Evolutionary conservation across 1,139 yeast species (phyloP).

Genomic region (Saccharomycopsis hybrid): DNA sequence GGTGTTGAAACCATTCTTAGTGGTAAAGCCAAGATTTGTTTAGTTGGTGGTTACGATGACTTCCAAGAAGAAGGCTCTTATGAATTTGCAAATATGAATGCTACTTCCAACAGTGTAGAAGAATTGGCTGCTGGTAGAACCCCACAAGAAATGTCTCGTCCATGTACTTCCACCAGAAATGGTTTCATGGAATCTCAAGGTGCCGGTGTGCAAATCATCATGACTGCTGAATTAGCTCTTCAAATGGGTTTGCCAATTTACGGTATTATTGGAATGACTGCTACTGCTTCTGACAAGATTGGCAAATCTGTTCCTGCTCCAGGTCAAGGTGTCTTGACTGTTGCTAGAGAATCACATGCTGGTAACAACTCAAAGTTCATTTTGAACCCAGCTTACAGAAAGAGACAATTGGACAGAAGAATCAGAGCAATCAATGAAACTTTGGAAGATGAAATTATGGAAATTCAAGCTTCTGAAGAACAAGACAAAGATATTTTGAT

Average conservation of each 20-base stretch:
- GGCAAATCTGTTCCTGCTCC: slow-evolving; percentile 99
- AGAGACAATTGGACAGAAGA: slow-evolving; percentile 82
- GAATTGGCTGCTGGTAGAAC: slow-evolving; percentile 96
- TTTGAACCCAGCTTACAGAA: slow-evolving; percentile 88
- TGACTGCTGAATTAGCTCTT: slow-evolving; percentile 91
- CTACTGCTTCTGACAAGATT: slow-evolving; percentile 97
- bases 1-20: slow-evolving; percentile 90
- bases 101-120: slow-evolving; percentile 82
- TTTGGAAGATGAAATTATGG: slow-evolving; percentile 75
- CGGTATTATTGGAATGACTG: slow-evolving; percentile 88
- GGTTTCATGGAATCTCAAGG: slow-evolving; percentile 99
- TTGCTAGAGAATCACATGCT: slow-evolving; percentile 92
- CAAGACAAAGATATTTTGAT: slow-evolving; percentile 46
- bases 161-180: slow-evolving; percentile 89
- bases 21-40: slow-evolving; percentile 91
- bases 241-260: slow-evolving; percentile 99
- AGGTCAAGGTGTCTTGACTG: slow-evolving; percentile 97
- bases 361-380: slow-evolving; percentile 57
- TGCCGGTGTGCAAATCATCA: slow-evolving; percentile 94
- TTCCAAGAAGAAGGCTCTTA: slow-evolving; percentile 99
- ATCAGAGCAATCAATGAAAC: slow-evolving; percentile 71
- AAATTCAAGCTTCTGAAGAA: slow-evolving; percentile 50
- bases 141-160: slow-evolving; percentile 98
- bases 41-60: slow-evolving; percentile 98
- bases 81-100: slow-evolving; percentile 98